Conservation (phyloP, 2,329 filamentous ascomycete genomes). For the Lecanoromycetidae sp. region DNA sequence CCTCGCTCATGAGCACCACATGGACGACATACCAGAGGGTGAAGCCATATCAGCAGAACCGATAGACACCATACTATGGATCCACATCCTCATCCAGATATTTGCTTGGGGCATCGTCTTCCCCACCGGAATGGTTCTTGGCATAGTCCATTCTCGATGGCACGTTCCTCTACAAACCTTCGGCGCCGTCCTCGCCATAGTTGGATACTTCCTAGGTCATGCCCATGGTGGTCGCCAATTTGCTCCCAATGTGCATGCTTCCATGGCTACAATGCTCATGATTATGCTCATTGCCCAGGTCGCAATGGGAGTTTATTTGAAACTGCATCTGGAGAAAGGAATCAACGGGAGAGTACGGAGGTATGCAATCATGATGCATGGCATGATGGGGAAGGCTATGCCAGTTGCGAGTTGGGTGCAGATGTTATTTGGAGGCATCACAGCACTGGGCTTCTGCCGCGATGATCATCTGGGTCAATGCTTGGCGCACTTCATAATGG, state of each 20-base stretch:
- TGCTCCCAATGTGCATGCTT: constrained; percentile 63
- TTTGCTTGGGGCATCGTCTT: constrained; percentile 85
- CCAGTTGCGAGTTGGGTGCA: constrained; percentile 81
- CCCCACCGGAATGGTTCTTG: constrained; percentile 87
- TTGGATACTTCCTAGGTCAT: constrained; percentile 87
- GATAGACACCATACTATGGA: constrained; percentile 78
- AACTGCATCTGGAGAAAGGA: constrained; percentile 75
- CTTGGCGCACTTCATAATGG: constrained; percentile 97
- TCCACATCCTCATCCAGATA: constrained; percentile 81
- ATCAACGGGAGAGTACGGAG: constrained; percentile 67
- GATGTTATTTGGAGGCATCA: constrained; percentile 93
- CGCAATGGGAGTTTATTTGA: constrained; percentile 72
- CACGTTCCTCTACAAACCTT: constrained; percentile 79
- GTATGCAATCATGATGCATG: constrained; percentile 60
- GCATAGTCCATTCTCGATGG: constrained; percentile 79
- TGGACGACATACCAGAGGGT: constrained; percentile 53
- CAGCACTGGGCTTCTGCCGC: constrained; percentile 81
- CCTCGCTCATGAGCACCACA: constrained; percentile 42
- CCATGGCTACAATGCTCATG: constrained; percentile 71
- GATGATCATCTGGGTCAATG: constrained; percentile 88
- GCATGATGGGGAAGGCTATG: constrained; percentile 73
- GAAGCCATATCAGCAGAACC: constrained; percentile 59
- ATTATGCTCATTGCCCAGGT: constrained; percentile 66
- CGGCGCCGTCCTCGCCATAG: constrained; percentile 60
- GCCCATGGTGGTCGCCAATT: constrained; percentile 83